Evolutionary conservation across 805 yeast species (phyloP), one percentile per base, ranked within the genome.

Genomic region (Pichia thaimueangensis): DNA sequence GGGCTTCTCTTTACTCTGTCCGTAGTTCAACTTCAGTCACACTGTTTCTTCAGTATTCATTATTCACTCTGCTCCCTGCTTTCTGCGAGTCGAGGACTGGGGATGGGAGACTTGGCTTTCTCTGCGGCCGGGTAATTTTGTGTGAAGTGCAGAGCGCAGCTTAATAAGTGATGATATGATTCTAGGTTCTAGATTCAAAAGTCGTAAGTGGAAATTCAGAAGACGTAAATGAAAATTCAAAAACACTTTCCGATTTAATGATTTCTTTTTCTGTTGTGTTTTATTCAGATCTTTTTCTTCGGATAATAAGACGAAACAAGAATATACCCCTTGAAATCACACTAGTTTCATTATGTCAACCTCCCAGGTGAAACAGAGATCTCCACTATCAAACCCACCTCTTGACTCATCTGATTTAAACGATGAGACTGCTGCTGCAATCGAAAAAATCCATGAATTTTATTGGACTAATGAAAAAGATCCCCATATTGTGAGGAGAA

Each of bases 381-480:
- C 23, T 10, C 23, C 35, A 17, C 35, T 22, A n/a, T 17, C 24
- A n/a, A 17, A 17, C 5, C 16, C 23, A 6, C 22, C 22, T 8
- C 7, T 22, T 11, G 24, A 32, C n/a, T 20, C 35, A 11, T 6
- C 22, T 17, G 35, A 15, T 11, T 16, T 19, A 8, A 17, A 32
- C n/a, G 9, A 23, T 21, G 40, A 21, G n/a, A n/a, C 16, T n/a
- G 20, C 13, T 16, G 10, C 11, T 16, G 33, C 13, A 17, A 22
- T 20, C 12, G 15, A 12, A 17, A 11, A 20, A n/a, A 20, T 20
- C 22, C 47, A 54, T 7, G 88, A 84, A 49, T 88, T 83, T 62
- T 84, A 81, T 65, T 85, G 95, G 91, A 87, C 96, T 1, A 73
- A 76, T 41, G 82, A 76, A 42, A 73, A 73, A 37, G 96, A 88